Percentiles rank a stretch among this genome's conserved stretches.
Conservation (phyloP, 1,284 basidiomycete species). For the Dichomitus squalens region DNA sequence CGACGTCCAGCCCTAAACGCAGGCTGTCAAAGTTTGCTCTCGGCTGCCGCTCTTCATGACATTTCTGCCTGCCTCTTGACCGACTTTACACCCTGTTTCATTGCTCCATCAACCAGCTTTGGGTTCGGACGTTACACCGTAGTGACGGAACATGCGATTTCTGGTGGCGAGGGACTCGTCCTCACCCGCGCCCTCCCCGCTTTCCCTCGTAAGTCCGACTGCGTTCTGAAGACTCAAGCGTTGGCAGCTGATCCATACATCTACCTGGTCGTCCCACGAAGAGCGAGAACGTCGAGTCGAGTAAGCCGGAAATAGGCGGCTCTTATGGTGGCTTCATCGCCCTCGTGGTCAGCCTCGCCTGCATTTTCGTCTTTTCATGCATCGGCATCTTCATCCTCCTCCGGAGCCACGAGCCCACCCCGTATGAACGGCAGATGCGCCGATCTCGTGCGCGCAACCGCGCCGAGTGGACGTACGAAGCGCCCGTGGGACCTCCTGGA, state of each 20-base stretch:
- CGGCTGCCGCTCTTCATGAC: neutral
- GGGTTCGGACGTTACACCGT: neutral
- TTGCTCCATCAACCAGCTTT: neutral
- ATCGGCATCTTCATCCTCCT: conserved; percentile 40
- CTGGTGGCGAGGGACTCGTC: conserved; percentile 2
- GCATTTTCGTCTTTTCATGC: conserved; percentile 35
- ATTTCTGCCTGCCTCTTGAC: neutral
- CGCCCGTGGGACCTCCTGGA: conserved; percentile 28
- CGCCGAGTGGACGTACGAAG: conserved; percentile 18
- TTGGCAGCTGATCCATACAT: neutral
- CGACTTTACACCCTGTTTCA: neutral
- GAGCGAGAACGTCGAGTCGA: conserved; percentile 13
- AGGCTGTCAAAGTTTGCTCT: neutral
- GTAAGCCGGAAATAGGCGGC: conserved; percentile 30
- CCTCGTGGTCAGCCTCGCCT: conserved; percentile 35
- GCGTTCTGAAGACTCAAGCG: neutral
- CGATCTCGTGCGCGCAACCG: conserved; percentile 23
- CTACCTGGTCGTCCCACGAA: neutral
- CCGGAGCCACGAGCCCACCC: conserved; percentile 32
- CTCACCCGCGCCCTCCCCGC: neutral
- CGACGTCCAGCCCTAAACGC: neutral
- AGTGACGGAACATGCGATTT: conserved; percentile 19
- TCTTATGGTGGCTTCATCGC: conserved; percentile 37
- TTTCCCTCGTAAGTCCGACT: conserved; percentile 7
- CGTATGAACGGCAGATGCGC: conserved; percentile 33